phyloP scores from a whole-genome alignment of 805 yeast species.

The Candida pseudofarinosa region DNA sequence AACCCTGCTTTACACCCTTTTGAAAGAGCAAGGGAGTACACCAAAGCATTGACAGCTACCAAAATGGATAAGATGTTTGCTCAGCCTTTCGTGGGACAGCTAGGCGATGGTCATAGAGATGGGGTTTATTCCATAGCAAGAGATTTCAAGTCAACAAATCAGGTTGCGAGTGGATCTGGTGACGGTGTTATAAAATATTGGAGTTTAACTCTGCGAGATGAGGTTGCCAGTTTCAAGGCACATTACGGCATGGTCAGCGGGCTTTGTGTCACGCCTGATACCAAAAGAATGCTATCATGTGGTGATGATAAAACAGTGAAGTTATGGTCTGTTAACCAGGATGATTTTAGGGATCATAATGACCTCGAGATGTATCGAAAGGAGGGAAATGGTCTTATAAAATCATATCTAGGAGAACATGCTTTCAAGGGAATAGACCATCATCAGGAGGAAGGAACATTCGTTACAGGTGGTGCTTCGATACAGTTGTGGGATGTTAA shows the following conservation, averaged over 20 bases:
- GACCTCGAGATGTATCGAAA: constrained; percentile 29
- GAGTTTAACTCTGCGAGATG: constrained; percentile 80
- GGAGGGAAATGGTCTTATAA: constrained; percentile 53
- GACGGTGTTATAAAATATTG: constrained; percentile 94
- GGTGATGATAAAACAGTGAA: constrained; percentile 67
- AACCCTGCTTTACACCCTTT: constrained; percentile 95
- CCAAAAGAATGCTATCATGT: constrained; percentile 62
- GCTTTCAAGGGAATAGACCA: constrained; percentile 85
- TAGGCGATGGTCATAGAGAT: constrained; percentile 93
- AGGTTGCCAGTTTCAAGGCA: constrained; percentile 73
- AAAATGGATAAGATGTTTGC: constrained; percentile 96
- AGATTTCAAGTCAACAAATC: constrained; percentile 63
- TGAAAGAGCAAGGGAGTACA: constrained; percentile 94
- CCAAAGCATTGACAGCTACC: constrained; percentile 91
- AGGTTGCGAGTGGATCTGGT: constrained; percentile 87
- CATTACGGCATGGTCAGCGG: constrained; percentile 91
- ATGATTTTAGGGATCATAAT: constrained; percentile 42
- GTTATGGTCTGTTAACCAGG: constrained; percentile 15
- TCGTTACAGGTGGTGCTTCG: constrained; percentile 89
- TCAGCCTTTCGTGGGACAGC: constrained; percentile 91
- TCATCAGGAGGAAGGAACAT: constrained; percentile 65
- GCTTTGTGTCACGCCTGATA: constrained; percentile 42
- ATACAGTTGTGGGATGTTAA: constrained; percentile 90
- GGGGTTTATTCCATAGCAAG: constrained; percentile 88
- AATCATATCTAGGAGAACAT: constrained; percentile 79